These are phyloP conservation scores for Ceratocystis destructans DNA, from an alignment of 2,329 filamentous ascomycete genomes.

Conservation along the genomic window DNA sequence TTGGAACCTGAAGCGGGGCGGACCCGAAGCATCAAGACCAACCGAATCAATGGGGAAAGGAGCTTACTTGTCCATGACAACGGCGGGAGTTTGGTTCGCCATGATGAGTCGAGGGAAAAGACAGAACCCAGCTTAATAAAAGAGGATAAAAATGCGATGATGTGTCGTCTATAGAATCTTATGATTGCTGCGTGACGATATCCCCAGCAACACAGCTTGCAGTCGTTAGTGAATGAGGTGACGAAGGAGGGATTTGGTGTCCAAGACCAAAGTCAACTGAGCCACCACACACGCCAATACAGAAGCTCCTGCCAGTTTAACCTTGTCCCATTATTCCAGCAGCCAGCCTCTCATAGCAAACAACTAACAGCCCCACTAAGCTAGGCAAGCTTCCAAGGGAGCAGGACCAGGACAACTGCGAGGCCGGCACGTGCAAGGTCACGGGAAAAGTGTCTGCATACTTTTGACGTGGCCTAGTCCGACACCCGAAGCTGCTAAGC, in stretches of 20 bases:
- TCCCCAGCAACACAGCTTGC: constrained; percentile 1
- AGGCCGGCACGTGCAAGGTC: constrained; percentile 12
- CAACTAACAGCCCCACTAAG: constrained; percentile 18
- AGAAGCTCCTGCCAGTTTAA: constrained; percentile 4
- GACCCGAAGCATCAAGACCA: constrained; percentile 5
- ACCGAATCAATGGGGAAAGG: constrained; percentile 20
- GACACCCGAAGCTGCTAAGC: no score
- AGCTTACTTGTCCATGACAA: constrained; percentile 99
- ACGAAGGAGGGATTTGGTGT: constrained; percentile 16
- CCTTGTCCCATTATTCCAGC: constrained; percentile 3
- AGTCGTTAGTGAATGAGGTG: constrained; percentile 14
- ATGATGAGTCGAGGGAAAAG: constrained; percentile 36
- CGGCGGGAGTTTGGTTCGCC: constrained; percentile 97
- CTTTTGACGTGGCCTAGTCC: not conserved
- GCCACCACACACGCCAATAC: constrained; percentile 9
- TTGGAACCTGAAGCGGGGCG: constrained; percentile 12
- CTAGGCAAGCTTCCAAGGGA: constrained; percentile 7
- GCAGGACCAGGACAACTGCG: not conserved
- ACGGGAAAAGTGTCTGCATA: constrained; percentile 1
- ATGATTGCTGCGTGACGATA: not conserved
- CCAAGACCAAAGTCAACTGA: constrained; percentile 4
- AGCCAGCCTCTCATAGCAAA: constrained; percentile 11
- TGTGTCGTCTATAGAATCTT: not conserved
- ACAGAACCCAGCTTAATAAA: constrained; percentile 2
- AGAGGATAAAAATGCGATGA: not conserved